Base-by-base conservation (phyloP, 2,329 filamentous ascomycete genomes). In the Lasiodiplodia gonubiensis region DNA sequence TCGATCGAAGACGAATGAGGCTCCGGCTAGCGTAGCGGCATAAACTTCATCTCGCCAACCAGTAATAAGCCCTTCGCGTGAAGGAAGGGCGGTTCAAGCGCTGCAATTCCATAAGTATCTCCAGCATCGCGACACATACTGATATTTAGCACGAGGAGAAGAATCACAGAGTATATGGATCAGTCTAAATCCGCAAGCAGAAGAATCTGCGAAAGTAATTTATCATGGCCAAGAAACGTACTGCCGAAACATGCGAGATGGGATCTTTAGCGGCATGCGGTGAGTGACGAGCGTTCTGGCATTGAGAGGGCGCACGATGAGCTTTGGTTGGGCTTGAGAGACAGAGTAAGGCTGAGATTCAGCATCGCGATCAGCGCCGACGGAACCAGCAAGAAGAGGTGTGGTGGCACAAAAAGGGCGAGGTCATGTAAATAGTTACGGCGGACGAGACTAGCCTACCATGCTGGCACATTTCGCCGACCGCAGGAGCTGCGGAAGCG, bases 401-500 rank as follows among this genome's bases (percentile, higher is more conserved):
- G 27, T 30, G n/a, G 30, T 30, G n/a, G 2, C 18, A n/a, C 53
- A n/a, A 35, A 23, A 57, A 39, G 21, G 11, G 11, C 21, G 54
- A 39, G 33, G 49, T n/a, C 14, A 14, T 33, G 3, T 8, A 4
- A 18, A 33, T 7, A 8, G 2, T 27, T 48, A 48, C 16, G 59
- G 42, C 42, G 30, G 8, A 3, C 12, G 12, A 37, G 2, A 18
- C 7, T 0, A 1, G 7, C 37, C 39, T 33, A 23, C 61, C n/a
- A 46, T 18, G 48, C 48, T 54, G 61, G 61, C 61, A 1, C n/a
- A 1, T 14, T 4, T 5, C 14, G 61, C n/a, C 48, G 10, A 35
- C 61, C 61, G 61, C 6, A 64, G 25, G 11, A 63, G 59, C 42
- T 63, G 27, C 42, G 42, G 23, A 21, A 14, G 33, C 30, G 30